Percentiles rank a stretch among this genome's conserved stretches.
phyloP scores from a whole-genome alignment of 208 protist genomes.

The Acanthamoeba rhysodes region DNA sequence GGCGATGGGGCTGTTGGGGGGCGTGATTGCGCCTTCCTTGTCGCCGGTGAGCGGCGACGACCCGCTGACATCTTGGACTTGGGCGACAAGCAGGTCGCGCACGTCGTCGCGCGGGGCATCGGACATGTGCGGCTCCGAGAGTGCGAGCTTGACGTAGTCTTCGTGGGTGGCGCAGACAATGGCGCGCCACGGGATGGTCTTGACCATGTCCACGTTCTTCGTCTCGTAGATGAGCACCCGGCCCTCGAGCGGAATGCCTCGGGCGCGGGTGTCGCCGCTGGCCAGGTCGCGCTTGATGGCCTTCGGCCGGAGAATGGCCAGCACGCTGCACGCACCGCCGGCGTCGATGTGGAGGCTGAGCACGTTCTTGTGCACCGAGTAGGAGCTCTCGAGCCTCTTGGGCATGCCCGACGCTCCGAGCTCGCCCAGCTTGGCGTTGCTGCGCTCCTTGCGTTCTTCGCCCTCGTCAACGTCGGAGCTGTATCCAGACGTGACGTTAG shows the following conservation, averaged over 20 bases:
- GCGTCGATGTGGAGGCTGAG: slow-evolving; percentile 47
- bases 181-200: slow-evolving; percentile 76
- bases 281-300: slow-evolving; percentile 17
- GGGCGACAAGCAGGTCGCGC: background rate
- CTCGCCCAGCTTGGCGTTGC: slow-evolving; percentile 11
- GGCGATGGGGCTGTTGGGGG: slow-evolving; percentile 56
- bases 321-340: slow-evolving; percentile 29
- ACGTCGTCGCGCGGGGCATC: background rate
- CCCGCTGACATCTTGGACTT: background rate
- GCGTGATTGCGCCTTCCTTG: slow-evolving; percentile 39
- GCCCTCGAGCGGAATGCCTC: background rate
- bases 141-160: slow-evolving; percentile 63
- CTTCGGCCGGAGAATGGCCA: slow-evolving; percentile 43
- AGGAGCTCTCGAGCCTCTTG: slow-evolving; percentile 7
- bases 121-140: background rate
- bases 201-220: slow-evolving; percentile 84
- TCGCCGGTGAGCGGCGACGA: slow-evolving; percentile 20
- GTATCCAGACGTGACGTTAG: slow-evolving; percentile 59
- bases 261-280: background rate
- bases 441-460: slow-evolving; percentile 12
- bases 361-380: slow-evolving; percentile 43
- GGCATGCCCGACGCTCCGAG: background rate
- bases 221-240: slow-evolving; percentile 77
- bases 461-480: slow-evolving; percentile 55
- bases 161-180: slow-evolving; percentile 78